Conservation (phyloP, 1,284 basidiomycete species). For the Moniliophthora roreri region DNA sequence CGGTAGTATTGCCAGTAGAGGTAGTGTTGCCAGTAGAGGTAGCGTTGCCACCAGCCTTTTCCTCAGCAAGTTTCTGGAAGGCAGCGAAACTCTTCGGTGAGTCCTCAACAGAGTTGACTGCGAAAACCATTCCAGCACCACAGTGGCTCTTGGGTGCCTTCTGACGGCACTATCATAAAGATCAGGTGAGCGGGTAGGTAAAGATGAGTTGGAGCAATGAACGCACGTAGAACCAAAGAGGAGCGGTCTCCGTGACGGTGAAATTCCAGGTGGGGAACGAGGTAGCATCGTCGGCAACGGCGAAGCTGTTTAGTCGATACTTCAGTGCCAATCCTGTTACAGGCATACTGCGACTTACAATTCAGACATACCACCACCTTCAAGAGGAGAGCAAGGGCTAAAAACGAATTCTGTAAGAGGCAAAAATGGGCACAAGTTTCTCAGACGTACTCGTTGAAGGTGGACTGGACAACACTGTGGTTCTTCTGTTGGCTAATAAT, state of each 20-base stretch:
- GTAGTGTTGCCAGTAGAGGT: constrained; percentile 3
- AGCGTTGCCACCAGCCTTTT: constrained; percentile 20
- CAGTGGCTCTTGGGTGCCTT: constrained; percentile 22
- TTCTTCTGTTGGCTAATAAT: constrained; percentile 38
- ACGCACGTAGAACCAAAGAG: constrained; percentile 21
- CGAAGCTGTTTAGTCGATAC: constrained; percentile 29
- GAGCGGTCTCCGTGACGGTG: constrained; percentile 41
- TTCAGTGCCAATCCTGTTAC: neutral
- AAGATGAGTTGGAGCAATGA: no score
- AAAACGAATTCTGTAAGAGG: neutral
- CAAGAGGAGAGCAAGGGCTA: constrained; percentile 7
- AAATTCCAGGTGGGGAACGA: constrained; percentile 36
- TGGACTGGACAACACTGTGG: constrained; percentile 47
- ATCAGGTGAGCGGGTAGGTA: neutral
- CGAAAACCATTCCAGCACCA: constrained; percentile 32
- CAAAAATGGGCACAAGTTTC: neutral
- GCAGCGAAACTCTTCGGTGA: constrained; percentile 40
- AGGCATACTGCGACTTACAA: constrained; percentile 28
- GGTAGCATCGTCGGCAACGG: constrained; percentile 29
- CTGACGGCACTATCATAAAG: constrained; percentile 27
- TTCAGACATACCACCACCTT: constrained; percentile 40
- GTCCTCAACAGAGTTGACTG: constrained; percentile 28
- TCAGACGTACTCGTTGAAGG: constrained; percentile 29
- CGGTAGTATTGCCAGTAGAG: neutral
- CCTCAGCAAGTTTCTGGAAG: constrained; percentile 34